Percentiles rank a stretch among this genome's conserved stretches.
phyloP scores from a whole-genome alignment of 108 stramenopile species.

The Cyclotella kingstonii region DNA sequence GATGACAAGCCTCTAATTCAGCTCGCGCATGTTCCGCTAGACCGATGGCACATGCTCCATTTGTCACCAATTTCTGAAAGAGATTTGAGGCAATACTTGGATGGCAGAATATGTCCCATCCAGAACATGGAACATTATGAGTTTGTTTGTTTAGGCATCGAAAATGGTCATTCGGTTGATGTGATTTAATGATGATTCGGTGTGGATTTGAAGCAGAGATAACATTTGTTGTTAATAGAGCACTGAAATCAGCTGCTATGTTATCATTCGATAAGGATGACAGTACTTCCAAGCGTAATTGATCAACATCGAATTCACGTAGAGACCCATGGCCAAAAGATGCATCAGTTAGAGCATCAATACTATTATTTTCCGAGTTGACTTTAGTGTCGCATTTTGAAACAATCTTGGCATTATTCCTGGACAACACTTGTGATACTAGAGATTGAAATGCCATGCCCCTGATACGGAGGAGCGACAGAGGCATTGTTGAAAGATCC shows the following conservation, averaged over 20 bases:
- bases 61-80: conserved; percentile 48
- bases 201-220: conserved; percentile 1
- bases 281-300: neutral
- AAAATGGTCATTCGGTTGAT: conserved; percentile 24
- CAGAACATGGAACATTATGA: conserved; percentile 53
- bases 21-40: conserved; percentile 61
- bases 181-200: conserved; percentile 29
- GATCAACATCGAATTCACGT: conserved; percentile 5
- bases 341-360: neutral
- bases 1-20: conserved; percentile 65
- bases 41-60: conserved; percentile 67
- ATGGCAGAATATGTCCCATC: conserved; percentile 69
- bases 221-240: too few relatives aligned
- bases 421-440: conserved; percentile 15
- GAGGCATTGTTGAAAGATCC: conserved; percentile 21
- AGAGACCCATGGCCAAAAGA: conserved; percentile 18
- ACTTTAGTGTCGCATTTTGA: neutral
- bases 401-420: neutral
- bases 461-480: conserved; percentile 36
- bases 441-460: conserved; percentile 17
- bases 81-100: conserved; percentile 39
- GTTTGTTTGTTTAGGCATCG: conserved; percentile 33
- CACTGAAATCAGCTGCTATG: too few relatives aligned
- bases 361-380: neutral
- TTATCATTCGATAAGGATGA: conserved; percentile 3